Evolutionary conservation across 2,329 filamentous ascomycete species (phyloP), one percentile per base, ranked within the genome.

Genomic region (Epicoccum sorghinum): DNA sequence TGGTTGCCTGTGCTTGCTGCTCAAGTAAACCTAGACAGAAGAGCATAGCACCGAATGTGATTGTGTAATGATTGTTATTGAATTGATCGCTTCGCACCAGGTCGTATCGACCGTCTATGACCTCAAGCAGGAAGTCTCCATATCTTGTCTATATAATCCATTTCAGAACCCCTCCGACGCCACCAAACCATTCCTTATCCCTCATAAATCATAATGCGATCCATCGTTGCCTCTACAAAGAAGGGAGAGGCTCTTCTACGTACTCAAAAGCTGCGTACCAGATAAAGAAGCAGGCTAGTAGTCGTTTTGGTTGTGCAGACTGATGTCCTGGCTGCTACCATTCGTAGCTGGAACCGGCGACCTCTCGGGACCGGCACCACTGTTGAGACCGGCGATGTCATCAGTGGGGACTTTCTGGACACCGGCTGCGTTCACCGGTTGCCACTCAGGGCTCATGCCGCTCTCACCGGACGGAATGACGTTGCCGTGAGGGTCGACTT

Each of bases 271-370:
- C 18, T 33, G 7, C 18, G 6, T 12, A 3, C 1, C n/a, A 29
- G 24, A n/a, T 24, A 8, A 10, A 2, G 32, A 7, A 4, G 13
- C 10, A 33, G 12, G 13, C 45, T 55, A 65, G 35, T 74, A 68
- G 55, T 79, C 77, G 47, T 78, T 75, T 51, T 78, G 66, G 69
- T 86, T 86, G 70, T 86, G 84, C 62, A 87, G 75, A 64, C 82
- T 83, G 60, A 87, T 85, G 66, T 87, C 85, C 79, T 86, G 77
- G 46, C 72, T 77, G 47, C 72, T 77, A 47, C 52, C 46, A 22
- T 49, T 49, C 9, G 35, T 45, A 6, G 18, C 27, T 61, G 55
- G 47, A 43, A 69, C 67, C 61, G 55, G 49, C 40, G 69, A 67
- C 18, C 66, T 62, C 41, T 67, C 65, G 24, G 71, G 58, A 48